Conservation (phyloP, 2,329 filamentous ascomycete genomes). For the Plectosphaerella cucumerina region DNA sequence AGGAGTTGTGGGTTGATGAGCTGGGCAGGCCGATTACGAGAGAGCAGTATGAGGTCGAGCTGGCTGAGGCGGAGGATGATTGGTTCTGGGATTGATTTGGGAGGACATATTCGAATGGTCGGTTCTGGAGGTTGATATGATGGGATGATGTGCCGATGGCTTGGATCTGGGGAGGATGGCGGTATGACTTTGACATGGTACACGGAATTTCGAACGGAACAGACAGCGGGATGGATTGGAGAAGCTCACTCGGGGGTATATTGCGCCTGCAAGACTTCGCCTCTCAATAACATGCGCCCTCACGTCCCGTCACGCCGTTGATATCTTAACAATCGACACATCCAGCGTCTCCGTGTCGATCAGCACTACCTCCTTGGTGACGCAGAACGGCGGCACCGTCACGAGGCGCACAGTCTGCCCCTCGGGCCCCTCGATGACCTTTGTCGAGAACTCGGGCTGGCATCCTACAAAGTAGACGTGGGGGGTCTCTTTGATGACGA, state of each 20-base stretch:
- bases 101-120: too few relatives aligned
- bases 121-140: too few relatives aligned
- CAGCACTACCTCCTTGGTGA: slow-evolving; percentile 75
- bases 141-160: too few relatives aligned
- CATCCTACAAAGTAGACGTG: slow-evolving; percentile 90
- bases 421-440: slow-evolving; percentile 59
- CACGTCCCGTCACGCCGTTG: slow-evolving; percentile 7
- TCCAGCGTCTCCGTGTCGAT: slow-evolving; percentile 84
- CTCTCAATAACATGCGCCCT: background rate
- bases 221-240: too few relatives aligned
- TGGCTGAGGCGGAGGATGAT: slow-evolving; percentile 4
- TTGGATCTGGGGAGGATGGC: too few relatives aligned
- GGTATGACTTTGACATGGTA: too few relatives aligned
- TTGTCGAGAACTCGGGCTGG: slow-evolving; percentile 74
- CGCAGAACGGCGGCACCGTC: slow-evolving; percentile 76
- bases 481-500: slow-evolving; percentile 79
- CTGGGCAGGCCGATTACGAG: too few relatives aligned
- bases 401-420: slow-evolving; percentile 73
- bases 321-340: slow-evolving; percentile 64
- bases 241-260: background rate
- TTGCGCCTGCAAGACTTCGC: background rate
- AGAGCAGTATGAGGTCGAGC: slow-evolving; percentile 3
- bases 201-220: too few relatives aligned
- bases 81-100: background rate
- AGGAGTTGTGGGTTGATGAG: background rate